Evolutionary conservation across 768 basidiomycete genomes (phyloP).

Genomic region (Coprinopsis strossmayeri): DNA sequence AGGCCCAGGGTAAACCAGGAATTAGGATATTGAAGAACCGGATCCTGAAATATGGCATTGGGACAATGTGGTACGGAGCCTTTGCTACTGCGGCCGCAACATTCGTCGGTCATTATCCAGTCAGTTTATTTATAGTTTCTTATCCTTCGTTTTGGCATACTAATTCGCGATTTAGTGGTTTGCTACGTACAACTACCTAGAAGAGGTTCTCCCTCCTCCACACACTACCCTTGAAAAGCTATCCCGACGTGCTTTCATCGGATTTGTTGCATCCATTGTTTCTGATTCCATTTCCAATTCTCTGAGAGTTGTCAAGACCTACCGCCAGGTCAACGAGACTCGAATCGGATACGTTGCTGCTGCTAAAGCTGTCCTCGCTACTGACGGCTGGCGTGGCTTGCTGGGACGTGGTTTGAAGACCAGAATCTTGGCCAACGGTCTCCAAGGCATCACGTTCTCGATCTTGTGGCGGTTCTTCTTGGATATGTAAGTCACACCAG

Average conservation of each 20-base stretch:
- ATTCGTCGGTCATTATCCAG: constrained; percentile 88
- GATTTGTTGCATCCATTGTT: constrained; percentile 78
- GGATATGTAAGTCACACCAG: constrained; percentile 61
- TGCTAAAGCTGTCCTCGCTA: constrained; percentile 65
- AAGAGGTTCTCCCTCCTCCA: constrained; percentile 51
- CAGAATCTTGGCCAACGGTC: constrained; percentile 81
- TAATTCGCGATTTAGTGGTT: constrained; percentile 55
- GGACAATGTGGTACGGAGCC: constrained; percentile 85
- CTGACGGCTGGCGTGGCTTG: constrained; percentile 73
- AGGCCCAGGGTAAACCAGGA: constrained; percentile 78
- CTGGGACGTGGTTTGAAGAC: constrained; percentile 90
- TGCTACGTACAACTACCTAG: constrained; percentile 77
- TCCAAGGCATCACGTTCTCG: constrained; percentile 89
- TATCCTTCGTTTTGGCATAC: neutral
- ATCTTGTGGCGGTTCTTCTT: constrained; percentile 88
- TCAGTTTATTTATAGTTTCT: constrained; percentile 22
- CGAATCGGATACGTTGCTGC: constrained; percentile 76
- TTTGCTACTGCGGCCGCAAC: constrained; percentile 90
- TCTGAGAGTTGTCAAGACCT: constrained; percentile 90
- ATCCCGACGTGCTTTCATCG: constrained; percentile 81
- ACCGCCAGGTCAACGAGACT: constrained; percentile 83
- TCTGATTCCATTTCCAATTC: constrained; percentile 88
- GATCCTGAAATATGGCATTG: constrained; percentile 69
- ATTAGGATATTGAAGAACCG: constrained; percentile 59
- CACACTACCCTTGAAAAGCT: constrained; percentile 52